Evolutionary conservation across 331 rosid species (phyloP).

Genomic region (Dryas integrifolia): DNA sequence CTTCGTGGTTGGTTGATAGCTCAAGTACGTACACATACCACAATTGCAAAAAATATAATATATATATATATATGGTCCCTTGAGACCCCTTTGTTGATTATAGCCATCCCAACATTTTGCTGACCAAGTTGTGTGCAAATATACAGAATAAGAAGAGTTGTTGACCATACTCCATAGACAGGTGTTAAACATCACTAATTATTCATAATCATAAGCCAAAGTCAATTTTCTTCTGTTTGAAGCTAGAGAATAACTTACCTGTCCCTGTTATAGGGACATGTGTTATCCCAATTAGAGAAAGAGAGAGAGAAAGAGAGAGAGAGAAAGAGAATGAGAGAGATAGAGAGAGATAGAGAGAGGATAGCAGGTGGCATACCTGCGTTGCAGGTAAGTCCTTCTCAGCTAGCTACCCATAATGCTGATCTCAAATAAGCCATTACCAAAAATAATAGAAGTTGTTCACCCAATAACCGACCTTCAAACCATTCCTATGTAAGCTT

Average conservation of each 20-base stretch:
- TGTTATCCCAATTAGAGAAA: too few relatives aligned
- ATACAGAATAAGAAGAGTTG: not conserved
- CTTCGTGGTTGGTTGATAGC: not conserved
- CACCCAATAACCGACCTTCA: conserved; percentile 35
- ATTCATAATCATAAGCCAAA: not conserved
- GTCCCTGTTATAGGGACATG: too few relatives aligned
- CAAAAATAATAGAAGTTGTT: conserved; percentile 29
- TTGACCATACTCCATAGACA: not conserved
- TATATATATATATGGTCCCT: too few relatives aligned
- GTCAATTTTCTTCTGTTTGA: not conserved
- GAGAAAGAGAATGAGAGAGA: too few relatives aligned
- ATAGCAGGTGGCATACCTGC: too few relatives aligned
- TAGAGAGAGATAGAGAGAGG: too few relatives aligned
- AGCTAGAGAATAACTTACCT: not conserved
- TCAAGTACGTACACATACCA: not conserved
- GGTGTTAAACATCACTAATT: not conserved
- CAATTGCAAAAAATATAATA: too few relatives aligned
- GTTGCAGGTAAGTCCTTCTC: too few relatives aligned
- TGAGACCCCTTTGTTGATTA: not conserved
- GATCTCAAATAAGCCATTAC: not conserved
- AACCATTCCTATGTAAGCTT: conserved; percentile 12
- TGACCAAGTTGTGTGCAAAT: not conserved
- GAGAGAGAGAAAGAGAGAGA: too few relatives aligned
- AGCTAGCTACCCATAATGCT: too few relatives aligned
- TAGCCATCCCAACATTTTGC: not conserved